Percentiles rank a stretch among this genome's conserved stretches.
These are phyloP conservation scores for Papilionanthe hybrid DNA, from an alignment of 116 monocot species.

Conservation along the genomic window DNA sequence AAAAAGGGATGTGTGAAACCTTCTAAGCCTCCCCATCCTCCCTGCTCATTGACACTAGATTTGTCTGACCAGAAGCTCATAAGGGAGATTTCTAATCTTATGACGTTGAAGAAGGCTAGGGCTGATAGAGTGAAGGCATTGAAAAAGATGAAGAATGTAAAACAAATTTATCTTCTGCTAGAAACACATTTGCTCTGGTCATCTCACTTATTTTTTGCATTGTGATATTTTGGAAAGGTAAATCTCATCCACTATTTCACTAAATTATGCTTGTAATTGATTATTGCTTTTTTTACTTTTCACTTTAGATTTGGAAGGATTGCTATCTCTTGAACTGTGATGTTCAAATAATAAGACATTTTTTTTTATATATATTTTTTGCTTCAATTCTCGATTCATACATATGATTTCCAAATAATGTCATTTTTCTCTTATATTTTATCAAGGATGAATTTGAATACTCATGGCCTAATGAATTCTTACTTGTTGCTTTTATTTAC, in stretches of 20 bases:
- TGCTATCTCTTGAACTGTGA: not conserved
- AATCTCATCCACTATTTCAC: not conserved
- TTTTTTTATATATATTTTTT: not conserved
- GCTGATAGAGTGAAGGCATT: constrained; percentile 19
- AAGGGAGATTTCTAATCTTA: constrained; percentile 16
- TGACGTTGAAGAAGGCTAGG: constrained; percentile 17
- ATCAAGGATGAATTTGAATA: too few relatives aligned
- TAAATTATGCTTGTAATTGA: not conserved
- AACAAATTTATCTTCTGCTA: not conserved
- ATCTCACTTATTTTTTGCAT: constrained; percentile 17
- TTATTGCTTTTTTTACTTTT: not conserved
- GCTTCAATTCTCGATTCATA: not conserved
- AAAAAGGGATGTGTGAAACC: constrained; percentile 14
- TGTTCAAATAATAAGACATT: not conserved
- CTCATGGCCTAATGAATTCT: too few relatives aligned
- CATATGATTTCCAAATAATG: too few relatives aligned
- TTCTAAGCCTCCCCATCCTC: constrained; percentile 12
- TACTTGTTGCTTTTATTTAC: too few relatives aligned
- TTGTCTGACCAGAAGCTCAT: constrained; percentile 18
- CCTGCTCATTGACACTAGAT: constrained; percentile 5
- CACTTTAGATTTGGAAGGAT: not conserved
- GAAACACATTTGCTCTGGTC: constrained; percentile 11
- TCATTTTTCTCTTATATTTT: too few relatives aligned
- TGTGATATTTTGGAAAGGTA: constrained; percentile 29
- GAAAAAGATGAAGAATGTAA: constrained; percentile 12